A percentile compares a stretch with the other conserved stretches of the same genome.
phyloP scores from a whole-genome alignment of 768 basidiomycete species.

The Lactarius hengduanensis region DNA sequence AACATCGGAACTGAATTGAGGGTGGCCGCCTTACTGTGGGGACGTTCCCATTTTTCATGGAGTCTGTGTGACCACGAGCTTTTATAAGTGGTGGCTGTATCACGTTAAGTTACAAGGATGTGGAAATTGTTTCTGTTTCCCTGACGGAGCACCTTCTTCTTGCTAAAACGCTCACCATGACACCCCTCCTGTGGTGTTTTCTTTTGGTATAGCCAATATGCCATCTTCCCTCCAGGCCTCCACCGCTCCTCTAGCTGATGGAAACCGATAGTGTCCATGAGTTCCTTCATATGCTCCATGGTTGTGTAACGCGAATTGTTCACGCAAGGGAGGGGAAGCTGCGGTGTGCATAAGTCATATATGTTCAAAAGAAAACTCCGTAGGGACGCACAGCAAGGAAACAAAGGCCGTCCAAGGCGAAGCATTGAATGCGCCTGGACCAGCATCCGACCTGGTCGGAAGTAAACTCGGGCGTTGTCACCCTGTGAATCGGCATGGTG shows the following conservation, averaged over 20 bases:
- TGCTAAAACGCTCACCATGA: slow-evolving; percentile 39
- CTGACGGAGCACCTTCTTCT: slow-evolving; percentile 58
- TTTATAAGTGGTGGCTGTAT: not conserved
- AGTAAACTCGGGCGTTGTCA: not conserved
- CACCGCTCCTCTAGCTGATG: slow-evolving; percentile 54
- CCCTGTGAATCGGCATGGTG: not conserved
- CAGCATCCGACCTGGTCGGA: slow-evolving; percentile 66
- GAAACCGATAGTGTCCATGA: slow-evolving; percentile 70
- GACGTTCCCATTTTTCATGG: too few species aligned
- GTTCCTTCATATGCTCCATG: slow-evolving; percentile 49
- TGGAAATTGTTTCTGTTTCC: slow-evolving; percentile 82
- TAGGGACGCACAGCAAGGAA: slow-evolving; percentile 63
- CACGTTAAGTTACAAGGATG: slow-evolving; percentile 42
- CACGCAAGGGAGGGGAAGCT: slow-evolving; percentile 87
- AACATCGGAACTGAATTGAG: too few species aligned
- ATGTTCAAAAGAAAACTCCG: not conserved
- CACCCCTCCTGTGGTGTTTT: slow-evolving; percentile 22
- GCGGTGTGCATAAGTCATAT: not conserved
- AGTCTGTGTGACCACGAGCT: not conserved
- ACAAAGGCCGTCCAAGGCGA: slow-evolving; percentile 51
- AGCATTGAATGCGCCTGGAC: slow-evolving; percentile 57
- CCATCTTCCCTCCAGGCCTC: slow-evolving; percentile 77
- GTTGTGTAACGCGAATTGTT: slow-evolving; percentile 83
- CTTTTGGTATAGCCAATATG: slow-evolving; percentile 80
- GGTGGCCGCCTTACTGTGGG: too few species aligned